These are phyloP conservation scores for Ophiostoma novo-ulmi DNA, from an alignment of 2,329 filamentous ascomycete genomes.

Conservation along the genomic window DNA sequence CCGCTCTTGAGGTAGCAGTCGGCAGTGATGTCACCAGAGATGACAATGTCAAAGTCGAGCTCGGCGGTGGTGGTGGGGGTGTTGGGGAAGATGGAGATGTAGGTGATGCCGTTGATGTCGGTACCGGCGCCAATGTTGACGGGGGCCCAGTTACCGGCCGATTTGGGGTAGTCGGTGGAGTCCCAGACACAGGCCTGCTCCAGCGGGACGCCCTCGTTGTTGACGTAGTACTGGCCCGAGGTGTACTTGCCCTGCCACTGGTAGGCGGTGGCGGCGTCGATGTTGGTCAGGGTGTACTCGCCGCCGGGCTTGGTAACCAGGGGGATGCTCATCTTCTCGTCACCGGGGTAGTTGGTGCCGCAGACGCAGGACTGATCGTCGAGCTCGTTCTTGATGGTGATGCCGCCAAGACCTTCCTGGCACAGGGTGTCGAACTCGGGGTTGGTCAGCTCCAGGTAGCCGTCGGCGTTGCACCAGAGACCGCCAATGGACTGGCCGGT, in stretches of 20 bases:
- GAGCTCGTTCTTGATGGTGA: slow-evolving; percentile 73
- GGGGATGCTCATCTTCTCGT: slow-evolving; percentile 81
- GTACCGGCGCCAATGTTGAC: slow-evolving; percentile 78
- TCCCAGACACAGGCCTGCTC: slow-evolving; percentile 72
- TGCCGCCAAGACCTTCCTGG: slow-evolving; percentile 62
- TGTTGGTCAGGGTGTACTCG: slow-evolving; percentile 65
- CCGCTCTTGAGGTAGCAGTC: slow-evolving; percentile 63
- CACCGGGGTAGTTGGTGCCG: slow-evolving; percentile 94
- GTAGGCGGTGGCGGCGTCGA: slow-evolving; percentile 68
- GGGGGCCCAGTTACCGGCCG: slow-evolving; percentile 79
- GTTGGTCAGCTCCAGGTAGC: slow-evolving; percentile 75
- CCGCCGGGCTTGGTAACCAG: slow-evolving; percentile 57
- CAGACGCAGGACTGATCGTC: slow-evolving; percentile 65
- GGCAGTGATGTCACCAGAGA: slow-evolving; percentile 57
- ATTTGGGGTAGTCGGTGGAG: slow-evolving; percentile 44
- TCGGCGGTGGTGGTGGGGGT: slow-evolving; percentile 62
- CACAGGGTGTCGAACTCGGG: slow-evolving; percentile 64
- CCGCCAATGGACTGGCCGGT: slow-evolving; percentile 85
- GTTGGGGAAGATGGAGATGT: slow-evolving; percentile 82
- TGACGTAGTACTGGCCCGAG: slow-evolving; percentile 95
- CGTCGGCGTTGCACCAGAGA: slow-evolving; percentile 67
- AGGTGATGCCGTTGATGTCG: slow-evolving; percentile 60
- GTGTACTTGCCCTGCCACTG: slow-evolving; percentile 68
- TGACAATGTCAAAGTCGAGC: slow-evolving; percentile 74
- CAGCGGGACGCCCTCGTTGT: slow-evolving; percentile 65